Percentiles rank a stretch among this genome's conserved stretches.
These are phyloP conservation scores for Neonectria hederae DNA, from an alignment of 2,329 filamentous ascomycete genomes.

Conservation along the genomic window DNA sequence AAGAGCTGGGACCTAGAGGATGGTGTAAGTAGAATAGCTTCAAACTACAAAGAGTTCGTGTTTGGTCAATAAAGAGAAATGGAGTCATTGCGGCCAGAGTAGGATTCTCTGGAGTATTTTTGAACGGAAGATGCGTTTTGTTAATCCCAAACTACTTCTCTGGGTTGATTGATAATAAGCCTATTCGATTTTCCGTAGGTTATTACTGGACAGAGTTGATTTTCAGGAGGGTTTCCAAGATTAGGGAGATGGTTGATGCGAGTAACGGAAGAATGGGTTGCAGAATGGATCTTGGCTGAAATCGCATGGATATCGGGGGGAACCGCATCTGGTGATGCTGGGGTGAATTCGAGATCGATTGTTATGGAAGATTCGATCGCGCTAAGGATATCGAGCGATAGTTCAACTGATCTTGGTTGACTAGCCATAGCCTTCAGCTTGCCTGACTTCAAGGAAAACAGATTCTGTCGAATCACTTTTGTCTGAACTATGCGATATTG, in stretches of 20 bases:
- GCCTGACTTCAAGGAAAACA: not conserved
- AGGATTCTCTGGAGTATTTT: not conserved
- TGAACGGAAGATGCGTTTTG: not conserved
- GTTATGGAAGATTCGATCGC: not conserved
- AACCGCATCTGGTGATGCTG: not conserved
- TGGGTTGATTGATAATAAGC: not conserved
- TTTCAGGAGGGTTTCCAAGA: not conserved
- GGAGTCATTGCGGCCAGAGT: not conserved
- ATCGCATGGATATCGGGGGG: not conserved
- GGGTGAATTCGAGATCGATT: slow-evolving; percentile 5
- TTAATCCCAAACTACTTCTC: not conserved
- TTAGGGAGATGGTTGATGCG: not conserved
- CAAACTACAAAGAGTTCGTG: slow-evolving; percentile 80
- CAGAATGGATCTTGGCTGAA: not conserved
- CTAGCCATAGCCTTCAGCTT: not conserved
- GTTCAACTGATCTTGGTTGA: slow-evolving; percentile 4
- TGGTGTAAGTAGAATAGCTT: slow-evolving; percentile 71
- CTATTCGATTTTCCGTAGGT: slow-evolving; percentile 1
- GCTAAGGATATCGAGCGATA: not conserved
- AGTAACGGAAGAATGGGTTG: not conserved
- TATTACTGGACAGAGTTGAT: not conserved
- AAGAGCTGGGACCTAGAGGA: slow-evolving; percentile 78
- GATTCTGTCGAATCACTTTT: slow-evolving; percentile 3
- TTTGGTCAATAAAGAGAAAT: slow-evolving; percentile 59
- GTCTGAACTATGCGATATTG: not conserved